Conservation (phyloP, 1,284 basidiomycete species). For the Trichosporon ovoides region DNA sequence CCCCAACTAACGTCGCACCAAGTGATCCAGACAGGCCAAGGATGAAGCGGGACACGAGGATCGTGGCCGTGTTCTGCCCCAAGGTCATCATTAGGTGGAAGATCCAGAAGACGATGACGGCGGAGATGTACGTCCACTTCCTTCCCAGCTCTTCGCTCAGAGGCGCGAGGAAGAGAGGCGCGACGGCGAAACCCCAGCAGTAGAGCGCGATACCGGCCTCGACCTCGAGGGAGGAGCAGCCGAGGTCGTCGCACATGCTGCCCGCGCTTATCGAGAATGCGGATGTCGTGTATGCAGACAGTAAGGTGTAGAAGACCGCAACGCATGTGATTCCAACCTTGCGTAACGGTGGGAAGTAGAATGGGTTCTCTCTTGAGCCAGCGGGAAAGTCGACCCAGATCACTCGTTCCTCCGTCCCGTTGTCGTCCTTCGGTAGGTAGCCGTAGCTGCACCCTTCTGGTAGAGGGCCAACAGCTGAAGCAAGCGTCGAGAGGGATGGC, state of each 20-base stretch:
- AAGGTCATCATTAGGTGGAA: constrained; percentile 51
- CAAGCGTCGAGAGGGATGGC: constrained; percentile 6
- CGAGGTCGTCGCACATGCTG: constrained; percentile 61
- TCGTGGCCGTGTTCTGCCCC: constrained; percentile 60
- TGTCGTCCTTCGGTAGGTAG: constrained; percentile 8
- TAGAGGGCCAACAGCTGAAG: background rate
- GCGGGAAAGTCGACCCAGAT: constrained; percentile 59
- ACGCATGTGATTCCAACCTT: constrained; percentile 60
- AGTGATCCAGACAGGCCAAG: constrained; percentile 61
- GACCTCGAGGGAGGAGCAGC: constrained; percentile 58
- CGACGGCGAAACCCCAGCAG: constrained; percentile 47
- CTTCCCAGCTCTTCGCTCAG: constrained; percentile 74
- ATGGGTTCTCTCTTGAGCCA: constrained; percentile 56
- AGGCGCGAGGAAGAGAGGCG: constrained; percentile 66
- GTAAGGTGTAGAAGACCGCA: constrained; percentile 57
- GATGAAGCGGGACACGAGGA: constrained; percentile 60
- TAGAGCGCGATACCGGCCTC: constrained; percentile 60
- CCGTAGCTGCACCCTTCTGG: constrained; percentile 15
- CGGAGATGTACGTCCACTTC: constrained; percentile 61
- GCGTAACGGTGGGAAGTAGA: constrained; percentile 53
- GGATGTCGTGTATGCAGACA: constrained; percentile 54
- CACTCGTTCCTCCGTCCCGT: constrained; percentile 16
- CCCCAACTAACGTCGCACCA: constrained; percentile 69
- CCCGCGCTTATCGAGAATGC: constrained; percentile 58
- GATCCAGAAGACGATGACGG: constrained; percentile 56